Base-by-base conservation (phyloP, 2,329 filamentous ascomycete species). In the Stylonectria norvegica region DNA sequence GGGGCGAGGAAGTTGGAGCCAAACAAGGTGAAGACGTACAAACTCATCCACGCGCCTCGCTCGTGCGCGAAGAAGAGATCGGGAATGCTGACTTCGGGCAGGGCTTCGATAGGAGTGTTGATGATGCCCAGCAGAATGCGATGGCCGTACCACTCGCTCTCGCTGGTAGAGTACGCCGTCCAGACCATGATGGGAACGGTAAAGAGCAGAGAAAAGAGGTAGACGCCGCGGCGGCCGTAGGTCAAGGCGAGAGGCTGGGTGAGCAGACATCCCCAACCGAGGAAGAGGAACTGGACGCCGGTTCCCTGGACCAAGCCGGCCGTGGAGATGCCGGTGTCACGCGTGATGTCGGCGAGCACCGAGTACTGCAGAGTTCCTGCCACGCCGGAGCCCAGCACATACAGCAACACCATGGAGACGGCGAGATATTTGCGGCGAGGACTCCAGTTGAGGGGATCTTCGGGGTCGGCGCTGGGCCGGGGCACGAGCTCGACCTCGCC, bases 241-340 rank as follows among this genome's bases (percentile, higher is more conserved):
- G 70, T 68, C n/a, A 76, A 53, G 0, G 74, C 74, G 20, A 78
- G 52, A 3, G 75, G 72, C 47, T 77, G 73, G 67, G 69, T 75
- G 30, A 78, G 59, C 3, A 77, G 55, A 46, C 68, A 67, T 0
- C 70, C 72, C 71, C 71, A 75, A 3, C 72, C 71, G 16, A 74
- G 66, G 11, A 71, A 65, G 16, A 76, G 52, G 46, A 76, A 76
- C 70, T 75, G 73, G 36, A 71, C 68, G 2, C 74, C 73, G 3
- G 70, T 52, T 2, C 65, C 68, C 0, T 70, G 71, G 8, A 30
- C 27, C 6, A 30, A 14, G 15, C 8, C 27, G 6, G 27, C 27
- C 9, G 27, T 30, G 8, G 27, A 30, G 8, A 30, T 30, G 14
- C 27, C 27, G 8, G 27, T 30, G 15, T 30, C 27, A 6, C 9